phyloP scores from a whole-genome alignment of 257 asterid genomes.

The Jasminum sambac region DNA sequence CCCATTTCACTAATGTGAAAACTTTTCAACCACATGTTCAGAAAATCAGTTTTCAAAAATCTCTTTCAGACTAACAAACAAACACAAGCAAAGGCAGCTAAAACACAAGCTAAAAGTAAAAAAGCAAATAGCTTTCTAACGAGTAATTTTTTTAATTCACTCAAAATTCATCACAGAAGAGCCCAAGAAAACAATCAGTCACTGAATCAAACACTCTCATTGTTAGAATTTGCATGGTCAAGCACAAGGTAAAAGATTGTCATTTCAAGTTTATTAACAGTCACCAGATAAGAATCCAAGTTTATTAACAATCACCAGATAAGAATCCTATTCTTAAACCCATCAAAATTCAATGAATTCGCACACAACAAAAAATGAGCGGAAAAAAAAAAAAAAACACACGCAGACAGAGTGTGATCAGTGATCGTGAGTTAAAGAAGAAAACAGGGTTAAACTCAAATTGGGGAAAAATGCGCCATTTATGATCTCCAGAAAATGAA shows the following conservation, averaged over 20 bases:
- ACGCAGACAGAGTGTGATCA: slow-evolving; percentile 21
- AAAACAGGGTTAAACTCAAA: slow-evolving; percentile 21
- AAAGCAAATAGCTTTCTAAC: not conserved
- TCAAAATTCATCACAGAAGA: slow-evolving; percentile 5
- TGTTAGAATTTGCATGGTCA: slow-evolving; percentile 21
- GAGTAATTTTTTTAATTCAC: not conserved
- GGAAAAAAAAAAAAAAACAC: not conserved
- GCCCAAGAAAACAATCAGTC: not conserved
- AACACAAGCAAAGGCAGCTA: not conserved
- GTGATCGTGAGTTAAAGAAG: slow-evolving; percentile 27
- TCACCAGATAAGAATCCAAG: too few species aligned
- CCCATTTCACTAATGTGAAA: too few species aligned
- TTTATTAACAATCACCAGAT: slow-evolving; percentile 23
- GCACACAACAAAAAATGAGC: slow-evolving; percentile 13
- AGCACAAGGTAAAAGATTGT: slow-evolving; percentile 6
- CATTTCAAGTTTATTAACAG: slow-evolving; percentile 20
- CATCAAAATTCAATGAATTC: slow-evolving; percentile 38
- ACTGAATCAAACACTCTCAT: slow-evolving; percentile 14
- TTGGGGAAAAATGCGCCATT: slow-evolving; percentile 24
- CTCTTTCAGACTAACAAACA: too few species aligned
- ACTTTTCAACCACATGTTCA: too few species aligned
- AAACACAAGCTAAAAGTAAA: not conserved
- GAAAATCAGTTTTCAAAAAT: too few species aligned
- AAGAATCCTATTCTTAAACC: slow-evolving; percentile 11
- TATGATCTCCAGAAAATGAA: slow-evolving; percentile 27